Percentiles rank a stretch among this genome's conserved stretches.
Evolutionary conservation across 2,329 filamentous ascomycete species (phyloP).

Genomic region (Diaporthe nobilis): DNA sequence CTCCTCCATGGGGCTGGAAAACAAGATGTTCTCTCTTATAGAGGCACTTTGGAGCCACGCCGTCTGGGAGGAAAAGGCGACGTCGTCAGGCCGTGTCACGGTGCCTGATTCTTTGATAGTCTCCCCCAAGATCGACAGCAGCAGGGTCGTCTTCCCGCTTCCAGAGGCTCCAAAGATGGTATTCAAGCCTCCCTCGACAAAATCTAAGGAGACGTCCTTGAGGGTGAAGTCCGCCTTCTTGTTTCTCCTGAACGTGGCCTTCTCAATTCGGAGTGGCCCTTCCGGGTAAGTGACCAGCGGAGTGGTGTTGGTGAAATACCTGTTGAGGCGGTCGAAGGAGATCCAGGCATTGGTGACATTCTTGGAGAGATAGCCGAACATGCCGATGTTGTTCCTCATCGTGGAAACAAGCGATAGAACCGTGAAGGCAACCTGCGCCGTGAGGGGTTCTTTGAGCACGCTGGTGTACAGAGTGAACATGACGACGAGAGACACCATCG

Average conservation of each 20-base stretch:
- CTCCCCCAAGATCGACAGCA: slow-evolving; percentile 69
- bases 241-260: slow-evolving; percentile 64
- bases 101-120: slow-evolving; percentile 63
- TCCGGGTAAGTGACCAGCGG: slow-evolving; percentile 63
- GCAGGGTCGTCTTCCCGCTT: slow-evolving; percentile 69
- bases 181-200: slow-evolving; percentile 68
- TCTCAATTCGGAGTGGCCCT: slow-evolving; percentile 62
- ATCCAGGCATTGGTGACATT: slow-evolving; percentile 59
- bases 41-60: slow-evolving; percentile 72
- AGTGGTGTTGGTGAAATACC: slow-evolving; percentile 66
- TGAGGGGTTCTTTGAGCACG: slow-evolving; percentile 62
- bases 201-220: slow-evolving; percentile 63
- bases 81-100: slow-evolving; percentile 64
- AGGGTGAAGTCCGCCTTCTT: slow-evolving; percentile 65
- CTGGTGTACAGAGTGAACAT: slow-evolving; percentile 69
- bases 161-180: slow-evolving; percentile 69
- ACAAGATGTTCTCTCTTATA: slow-evolving; percentile 68
- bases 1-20: slow-evolving; percentile 65
- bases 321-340: slow-evolving; percentile 67
- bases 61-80: slow-evolving; percentile 71
- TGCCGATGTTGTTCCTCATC: slow-evolving; percentile 66
- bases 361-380: slow-evolving; percentile 61
- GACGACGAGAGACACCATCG: slow-evolving; percentile 64
- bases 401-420: slow-evolving; percentile 67
- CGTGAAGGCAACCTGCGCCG: slow-evolving; percentile 71